Base-by-base conservation (phyloP, 1,139 yeast species). In the Candida tunisiensis region DNA sequence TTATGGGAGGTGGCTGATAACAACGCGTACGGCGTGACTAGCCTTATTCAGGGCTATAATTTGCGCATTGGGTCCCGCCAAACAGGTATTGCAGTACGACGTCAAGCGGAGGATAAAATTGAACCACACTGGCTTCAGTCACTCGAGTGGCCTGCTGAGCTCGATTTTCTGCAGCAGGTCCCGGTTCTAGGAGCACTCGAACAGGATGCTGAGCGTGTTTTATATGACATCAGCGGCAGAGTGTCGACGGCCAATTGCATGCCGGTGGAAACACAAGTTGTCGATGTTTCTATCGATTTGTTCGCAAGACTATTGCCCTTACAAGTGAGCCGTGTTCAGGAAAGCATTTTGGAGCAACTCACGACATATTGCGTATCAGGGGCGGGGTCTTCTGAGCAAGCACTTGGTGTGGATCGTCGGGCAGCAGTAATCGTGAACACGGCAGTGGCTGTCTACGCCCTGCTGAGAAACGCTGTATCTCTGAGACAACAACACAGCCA, bases 271-370 rank as follows among this genome's bases (percentile, higher is more conserved):
- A 24, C 24, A 13, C 13, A 7, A 8, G 11, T 26, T 7, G 65
- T 82, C 14, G 94, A 88, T 49, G 50, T 68, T 2, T 74, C 94
- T 0, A 73, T 88, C 41, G 83, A 75, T 34, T 57, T 83, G 4
- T 79, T 83, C 42, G 72, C 78, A 8, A 44, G 65, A 6, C 62
- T 77, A 1, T 77, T 88, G 38, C 82, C 93, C 0, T 59, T 63
- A 34, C 64, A 88, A 39, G 69, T 85, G n/a, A 51, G 69, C 7
- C 79, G 82, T 36, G 77, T 88, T 31, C 95, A 88, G 44, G 74
- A 77, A 31, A 82, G 95, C 2, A 60, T 88, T 20, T 51, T 88
- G 25, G 96, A 85, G 38, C 83, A 75, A 34, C 54, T 88, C 66
- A 74, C 6, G 38, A 69, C 21, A 28, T 35, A 11, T 24, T 41